A percentile compares a stretch with the other conserved stretches of the same genome.
These are phyloP conservation scores for Chaetomium fimeti DNA, from an alignment of 495 filamentous ascomycete genomes.

Conservation along the genomic window DNA sequence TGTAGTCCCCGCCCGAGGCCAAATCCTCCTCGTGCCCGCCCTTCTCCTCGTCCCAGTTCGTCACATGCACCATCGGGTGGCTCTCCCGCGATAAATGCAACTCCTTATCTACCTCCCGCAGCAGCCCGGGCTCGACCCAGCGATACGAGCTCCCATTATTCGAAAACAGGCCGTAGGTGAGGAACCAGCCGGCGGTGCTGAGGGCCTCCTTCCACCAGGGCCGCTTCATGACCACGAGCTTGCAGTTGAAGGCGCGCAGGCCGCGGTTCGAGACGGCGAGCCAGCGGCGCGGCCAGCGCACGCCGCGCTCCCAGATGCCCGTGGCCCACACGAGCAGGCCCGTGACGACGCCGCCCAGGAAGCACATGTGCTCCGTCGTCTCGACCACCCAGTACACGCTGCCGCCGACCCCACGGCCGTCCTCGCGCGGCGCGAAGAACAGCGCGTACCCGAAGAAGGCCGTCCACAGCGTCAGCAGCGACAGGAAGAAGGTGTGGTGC, in stretches of 20 bases:
- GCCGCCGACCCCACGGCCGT: constrained; percentile 85
- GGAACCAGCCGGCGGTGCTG: constrained; percentile 67
- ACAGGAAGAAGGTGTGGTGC: constrained; percentile 92
- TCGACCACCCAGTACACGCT: constrained; percentile 95
- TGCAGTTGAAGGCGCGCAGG: constrained; percentile 87
- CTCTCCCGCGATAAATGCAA: constrained; percentile 40
- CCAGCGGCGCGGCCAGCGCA: constrained; percentile 92
- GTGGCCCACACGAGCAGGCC: constrained; percentile 84
- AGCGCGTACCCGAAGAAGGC: constrained; percentile 80
- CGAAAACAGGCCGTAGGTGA: constrained; percentile 71
- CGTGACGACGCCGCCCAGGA: constrained; percentile 83
- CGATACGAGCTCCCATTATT: constrained; percentile 64
- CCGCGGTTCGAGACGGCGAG: constrained; percentile 84
- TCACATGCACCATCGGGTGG: constrained; percentile 46
- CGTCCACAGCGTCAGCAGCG: constrained; percentile 74
- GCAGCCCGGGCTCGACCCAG: constrained; percentile 57
- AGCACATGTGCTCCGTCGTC: constrained; percentile 78
- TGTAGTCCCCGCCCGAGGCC: constrained; percentile 81
- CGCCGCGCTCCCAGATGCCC: constrained; percentile 90
- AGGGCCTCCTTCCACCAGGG: constrained; percentile 77
- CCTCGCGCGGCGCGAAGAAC: constrained; percentile 85
- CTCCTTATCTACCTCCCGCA: constrained; percentile 53
- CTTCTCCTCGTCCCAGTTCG: constrained; percentile 47
- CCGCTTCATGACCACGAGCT: constrained; percentile 83
- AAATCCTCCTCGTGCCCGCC: constrained; percentile 79